Base-by-base conservation (phyloP, 164 flowering plant species). In the grape (Vitis vinifera) region DNA sequence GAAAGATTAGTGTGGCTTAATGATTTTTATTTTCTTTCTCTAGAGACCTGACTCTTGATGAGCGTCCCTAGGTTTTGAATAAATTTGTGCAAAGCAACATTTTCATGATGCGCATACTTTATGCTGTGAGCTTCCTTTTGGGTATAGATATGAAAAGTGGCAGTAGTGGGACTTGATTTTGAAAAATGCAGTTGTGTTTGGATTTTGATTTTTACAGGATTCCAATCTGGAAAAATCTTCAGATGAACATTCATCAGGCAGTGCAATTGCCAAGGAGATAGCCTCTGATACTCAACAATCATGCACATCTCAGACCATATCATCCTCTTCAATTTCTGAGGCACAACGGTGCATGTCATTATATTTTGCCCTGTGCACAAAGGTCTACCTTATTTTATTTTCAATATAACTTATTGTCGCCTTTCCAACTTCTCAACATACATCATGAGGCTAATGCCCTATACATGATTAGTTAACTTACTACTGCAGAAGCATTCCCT, bases 291-390 rank as follows among this genome's bases (percentile, higher is more conserved):
- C 75, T 62, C 71, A 68, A 55, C 84, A 79, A 27, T 75, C 79
- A 55, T 56, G 67, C 68, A 57, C 81, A 63, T 70, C 89, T 71
- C 75, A 82, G 65, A 82, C 74, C 74, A 62, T 66, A 6, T 74
- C 92, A 66, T 70, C 87, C 55, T 75, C 79, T 56, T 80, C 85
- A 29, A 58, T 90, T 9, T 73, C 88, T 59, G 97, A 93, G 77
- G 91, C 90, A 19, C 95, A 87, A 66, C 82, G 91, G 23, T 87
- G 90, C 89, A 89, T 90, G 97, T 88, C 97, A 19, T 80, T 95
- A 14, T 95, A 90, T 81, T 95, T 93, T 76, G 99, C 99, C 9
- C 85, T 95, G 23, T 95, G 99, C 75, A 95, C 98, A 47, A 93
- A 95, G 99, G 99, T 93, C 48, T 30, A 50, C 7, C 51, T 17